Evolutionary conservation across 2,329 filamentous ascomycete genomes (phyloP).

Genomic region (Aspergillus cejpii): DNA sequence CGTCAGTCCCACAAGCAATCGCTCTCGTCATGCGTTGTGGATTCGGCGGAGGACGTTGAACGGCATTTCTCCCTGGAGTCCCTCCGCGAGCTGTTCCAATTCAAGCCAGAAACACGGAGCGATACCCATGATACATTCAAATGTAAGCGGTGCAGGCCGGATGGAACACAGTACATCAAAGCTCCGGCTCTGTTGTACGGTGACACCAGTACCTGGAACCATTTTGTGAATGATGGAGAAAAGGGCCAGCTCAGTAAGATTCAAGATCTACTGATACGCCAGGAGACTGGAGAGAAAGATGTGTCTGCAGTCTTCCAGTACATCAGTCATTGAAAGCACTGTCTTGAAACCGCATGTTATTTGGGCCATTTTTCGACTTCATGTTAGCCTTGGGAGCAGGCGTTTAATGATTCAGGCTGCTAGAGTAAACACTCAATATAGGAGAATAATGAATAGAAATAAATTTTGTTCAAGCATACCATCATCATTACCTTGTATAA

Average conservation of each 20-base stretch:
- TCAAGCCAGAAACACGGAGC: conserved; percentile 72
- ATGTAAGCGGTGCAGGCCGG: conserved; percentile 86
- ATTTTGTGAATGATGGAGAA: conserved; percentile 73
- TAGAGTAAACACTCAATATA: background rate
- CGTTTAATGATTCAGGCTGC: background rate
- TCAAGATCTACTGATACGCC: conserved; percentile 81
- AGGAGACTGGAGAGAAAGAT: conserved; percentile 70
- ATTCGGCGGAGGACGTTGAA: conserved; percentile 94
- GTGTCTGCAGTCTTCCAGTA: conserved; percentile 98
- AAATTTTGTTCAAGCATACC: background rate
- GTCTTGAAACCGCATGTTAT: background rate
- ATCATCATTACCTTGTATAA: no score
- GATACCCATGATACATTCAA: conserved; percentile 99
- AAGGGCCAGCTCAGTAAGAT: conserved; percentile 66
- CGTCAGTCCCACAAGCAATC: conserved; percentile 97
- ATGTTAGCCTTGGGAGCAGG: background rate
- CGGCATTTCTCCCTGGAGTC: conserved; percentile 91
- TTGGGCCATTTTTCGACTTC: background rate
- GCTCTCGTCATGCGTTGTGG: conserved; percentile 90
- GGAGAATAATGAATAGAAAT: background rate
- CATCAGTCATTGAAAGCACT: conserved; percentile 66
- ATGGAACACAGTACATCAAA: conserved; percentile 81
- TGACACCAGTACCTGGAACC: conserved; percentile 99
- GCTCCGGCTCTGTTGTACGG: conserved; percentile 93
- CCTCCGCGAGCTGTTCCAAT: conserved; percentile 88